Conservation (phyloP, 371 early-diverging fungal species). For the Rhizomucor pusillus region DNA sequence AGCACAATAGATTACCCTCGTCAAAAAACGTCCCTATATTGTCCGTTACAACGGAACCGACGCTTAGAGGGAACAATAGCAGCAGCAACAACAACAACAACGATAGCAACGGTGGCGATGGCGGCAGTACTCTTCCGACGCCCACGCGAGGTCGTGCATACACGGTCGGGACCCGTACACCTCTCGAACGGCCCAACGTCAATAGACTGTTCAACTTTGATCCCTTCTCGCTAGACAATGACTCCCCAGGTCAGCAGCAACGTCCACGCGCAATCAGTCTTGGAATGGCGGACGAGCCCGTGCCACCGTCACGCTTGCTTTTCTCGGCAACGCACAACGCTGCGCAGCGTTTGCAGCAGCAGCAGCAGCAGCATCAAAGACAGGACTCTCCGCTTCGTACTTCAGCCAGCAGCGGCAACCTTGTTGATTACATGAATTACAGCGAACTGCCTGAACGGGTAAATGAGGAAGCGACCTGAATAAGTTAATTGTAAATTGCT, state of each 20-base stretch:
- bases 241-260: slow-evolving; percentile 11
- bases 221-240: slow-evolving; percentile 9
- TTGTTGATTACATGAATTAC: not conserved
- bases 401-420: slow-evolving; percentile 6
- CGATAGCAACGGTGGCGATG: not conserved
- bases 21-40: no score
- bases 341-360: slow-evolving; percentile 9
- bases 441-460: slow-evolving; percentile 11
- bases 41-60: no score
- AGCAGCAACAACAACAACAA: not conserved
- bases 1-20: not conserved
- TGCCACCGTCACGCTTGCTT: not conserved
- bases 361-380: slow-evolving; percentile 5
- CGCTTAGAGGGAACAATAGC: not conserved
- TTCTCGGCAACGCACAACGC: not conserved
- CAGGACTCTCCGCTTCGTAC: not conserved
- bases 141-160: slow-evolving; percentile 58
- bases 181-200: slow-evolving; percentile 9
- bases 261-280: slow-evolving; percentile 22
- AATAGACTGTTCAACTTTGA: slow-evolving; percentile 10
- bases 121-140: slow-evolving; percentile 9
- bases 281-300: slow-evolving; percentile 17
- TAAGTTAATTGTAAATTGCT: no score
- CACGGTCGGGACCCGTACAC: slow-evolving; percentile 38
- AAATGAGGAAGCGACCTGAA: slow-evolving; percentile 1